These are phyloP conservation scores for Athelia sp. DNA, from an alignment of 1,284 basidiomycete species.

Conservation along the genomic window DNA sequence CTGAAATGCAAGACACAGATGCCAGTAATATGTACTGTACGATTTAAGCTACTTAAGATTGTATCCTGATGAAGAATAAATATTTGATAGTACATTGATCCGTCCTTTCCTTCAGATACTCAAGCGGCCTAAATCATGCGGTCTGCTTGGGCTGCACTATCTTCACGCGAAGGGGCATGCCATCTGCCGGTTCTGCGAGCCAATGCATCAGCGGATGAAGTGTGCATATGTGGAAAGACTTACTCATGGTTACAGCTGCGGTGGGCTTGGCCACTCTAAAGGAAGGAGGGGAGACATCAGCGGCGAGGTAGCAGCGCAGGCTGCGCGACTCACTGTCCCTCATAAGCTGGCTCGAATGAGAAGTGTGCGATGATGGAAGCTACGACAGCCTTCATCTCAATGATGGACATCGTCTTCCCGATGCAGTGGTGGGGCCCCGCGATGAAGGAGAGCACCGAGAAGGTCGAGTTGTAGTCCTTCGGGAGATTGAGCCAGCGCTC, in stretches of 20 bases:
- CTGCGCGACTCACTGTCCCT: slow-evolving; percentile 10
- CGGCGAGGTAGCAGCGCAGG: no score
- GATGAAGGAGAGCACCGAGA: slow-evolving; percentile 15
- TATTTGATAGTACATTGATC: no score
- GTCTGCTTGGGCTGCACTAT: not conserved
- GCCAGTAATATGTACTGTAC: no score
- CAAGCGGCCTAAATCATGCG: no score
- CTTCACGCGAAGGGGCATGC: not conserved
- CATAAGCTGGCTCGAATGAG: slow-evolving; percentile 16
- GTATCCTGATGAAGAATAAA: no score
- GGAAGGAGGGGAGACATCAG: no score
- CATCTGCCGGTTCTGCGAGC: slow-evolving; percentile 1
- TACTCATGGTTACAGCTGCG: slow-evolving; percentile 23
- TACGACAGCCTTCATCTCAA: slow-evolving; percentile 23
- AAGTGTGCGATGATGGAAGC: slow-evolving; percentile 16
- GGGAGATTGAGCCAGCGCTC: slow-evolving; percentile 17
- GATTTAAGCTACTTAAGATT: no score
- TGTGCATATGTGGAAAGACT: no score
- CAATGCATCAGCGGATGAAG: no score
- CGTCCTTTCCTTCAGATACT: no score
- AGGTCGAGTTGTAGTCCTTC: slow-evolving; percentile 9
- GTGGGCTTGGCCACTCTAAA: slow-evolving; percentile 15
- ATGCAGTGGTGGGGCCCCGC: slow-evolving; percentile 21
- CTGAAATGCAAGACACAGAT: no score
- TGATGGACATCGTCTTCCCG: slow-evolving; percentile 22